Base-by-base conservation (phyloP, 1,139 yeast species). In the Debaryomycetaceae sp. region DNA sequence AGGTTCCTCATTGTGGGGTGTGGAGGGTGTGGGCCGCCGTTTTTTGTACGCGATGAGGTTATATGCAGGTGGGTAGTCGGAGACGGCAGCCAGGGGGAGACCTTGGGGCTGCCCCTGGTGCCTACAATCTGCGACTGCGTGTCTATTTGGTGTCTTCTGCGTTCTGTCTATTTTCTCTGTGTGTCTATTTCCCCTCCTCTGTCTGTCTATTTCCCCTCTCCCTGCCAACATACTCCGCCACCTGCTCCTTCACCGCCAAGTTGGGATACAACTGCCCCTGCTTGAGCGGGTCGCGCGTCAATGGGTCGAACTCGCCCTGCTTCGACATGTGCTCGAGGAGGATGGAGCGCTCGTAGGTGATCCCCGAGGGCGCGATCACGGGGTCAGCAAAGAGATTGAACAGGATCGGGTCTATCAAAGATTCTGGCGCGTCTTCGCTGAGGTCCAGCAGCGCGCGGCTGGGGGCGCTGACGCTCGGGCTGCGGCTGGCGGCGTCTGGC, bases 1-100 rank as follows among this genome's bases (percentile, higher is more conserved):
- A 78, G 58, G 55, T 78, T 78, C 46, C 75, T 71, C 85, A 78
- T 78, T 29, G 22, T 39, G 13, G 23, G 24, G 25, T 25, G 9
- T 16, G n/a, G n/a, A n/a, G n/a, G n/a, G n/a, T n/a, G n/a, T n/a
- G n/a, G n/a, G n/a, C n/a, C n/a, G n/a, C n/a, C n/a, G n/a, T n/a
- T n/a, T n/a, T n/a, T n/a, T n/a, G n/a, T n/a, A n/a, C n/a, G n/a
- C n/a, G n/a, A n/a, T n/a, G n/a, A n/a, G n/a, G n/a, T n/a, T n/a
- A n/a, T n/a, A n/a, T n/a, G n/a, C n/a, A n/a, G n/a, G n/a, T n/a
- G n/a, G n/a, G n/a, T n/a, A n/a, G n/a, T n/a, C n/a, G n/a, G n/a
- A n/a, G n/a, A n/a, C n/a, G n/a, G n/a, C n/a, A n/a, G n/a, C n/a
- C n/a, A n/a, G n/a, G n/a, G n/a, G n/a, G n/a, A n/a, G n/a, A n/a